Evolutionary conservation across 768 basidiomycete genomes (phyloP).

Genomic region (Sistotremastrum suecicum): DNA sequence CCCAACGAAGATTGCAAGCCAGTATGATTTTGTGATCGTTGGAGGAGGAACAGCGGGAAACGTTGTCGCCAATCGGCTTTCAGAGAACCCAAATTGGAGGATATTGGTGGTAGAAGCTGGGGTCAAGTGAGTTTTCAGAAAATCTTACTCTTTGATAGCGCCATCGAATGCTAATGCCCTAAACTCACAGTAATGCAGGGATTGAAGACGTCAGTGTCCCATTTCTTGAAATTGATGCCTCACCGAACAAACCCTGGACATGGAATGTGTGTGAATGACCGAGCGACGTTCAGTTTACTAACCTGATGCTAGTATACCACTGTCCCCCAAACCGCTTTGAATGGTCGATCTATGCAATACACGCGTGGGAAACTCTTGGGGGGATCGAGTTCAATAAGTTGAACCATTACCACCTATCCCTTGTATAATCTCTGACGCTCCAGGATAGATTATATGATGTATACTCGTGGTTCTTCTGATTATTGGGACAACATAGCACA

Average conservation of each 20-base stretch:
- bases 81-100: conserved; percentile 2
- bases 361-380: conserved; percentile 2
- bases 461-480: conserved; percentile 3
- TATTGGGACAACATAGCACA: conserved; percentile 4
- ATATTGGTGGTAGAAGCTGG: conserved; percentile 12
- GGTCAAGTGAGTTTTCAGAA: conserved; percentile 1
- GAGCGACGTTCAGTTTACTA: background rate
- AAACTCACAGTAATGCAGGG: too few species aligned
- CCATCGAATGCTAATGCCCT: too few species aligned
- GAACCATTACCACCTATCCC: background rate
- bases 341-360: background rate
- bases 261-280: background rate
- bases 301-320: conserved; percentile 4
- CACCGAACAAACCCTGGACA: background rate
- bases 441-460: conserved; percentile 1
- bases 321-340: background rate
- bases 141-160: too few species aligned
- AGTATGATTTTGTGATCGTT: background rate
- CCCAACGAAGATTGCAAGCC: too few species aligned
- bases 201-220: too few species aligned
- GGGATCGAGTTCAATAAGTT: conserved; percentile 3
- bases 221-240: too few species aligned
- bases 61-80: conserved; percentile 8
- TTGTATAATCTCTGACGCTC: background rate
- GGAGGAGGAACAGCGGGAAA: conserved; percentile 8